Base-by-base conservation (phyloP, 148 eudicot genomes). In the Chenopodium suecicum region DNA sequence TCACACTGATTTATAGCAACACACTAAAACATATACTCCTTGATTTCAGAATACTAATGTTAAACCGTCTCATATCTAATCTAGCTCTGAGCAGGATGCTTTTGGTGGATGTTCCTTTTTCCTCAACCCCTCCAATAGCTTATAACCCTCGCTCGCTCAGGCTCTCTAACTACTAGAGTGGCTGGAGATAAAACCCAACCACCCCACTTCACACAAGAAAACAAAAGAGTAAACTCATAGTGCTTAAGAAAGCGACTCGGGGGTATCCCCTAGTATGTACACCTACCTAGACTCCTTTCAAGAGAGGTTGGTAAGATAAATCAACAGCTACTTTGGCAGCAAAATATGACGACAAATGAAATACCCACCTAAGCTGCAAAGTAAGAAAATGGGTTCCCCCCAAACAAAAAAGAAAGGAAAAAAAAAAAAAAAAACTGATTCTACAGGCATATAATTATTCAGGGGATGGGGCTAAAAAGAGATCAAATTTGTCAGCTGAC, bases 281-380 rank as follows among this genome's bases (percentile, higher is more conserved):
- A 73, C 25, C 47, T 73, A 27, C 41, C 77, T n/a, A 74, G 31
- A 27, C 63, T 52, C 77, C 32, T 73, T 52, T 50, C 13, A n/a
- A 50, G 37, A 7, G 77, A 50, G 77, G 77, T 74, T 25, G 77
- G 77, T 74, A 63, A 44, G 63, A 71, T 50, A 29, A 74, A 27
- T 29, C 77, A 74, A 74, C 77, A 74, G 62, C 77, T 74, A 74
- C 64, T 74, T 74, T 74, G 56, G 63, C 34, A 50, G 41, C 63
- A 50, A 37, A 74, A n/a, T 74, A 22, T 50, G 77, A 29, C 41
- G 64, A 29, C 63, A 13, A 74, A 11, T 74, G 37, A 74, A 48
- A 44, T 48, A 73, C 29, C 74, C 60, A 74, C 77, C 63, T 74
- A 48, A 74, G 52, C 77, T 52, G 34, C 77, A 50, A 74, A 23